Evolutionary conservation across 2,329 filamentous ascomycete genomes (phyloP), one percentile per base, ranked within the genome.

Genomic region (Ascochyta fabae): DNA sequence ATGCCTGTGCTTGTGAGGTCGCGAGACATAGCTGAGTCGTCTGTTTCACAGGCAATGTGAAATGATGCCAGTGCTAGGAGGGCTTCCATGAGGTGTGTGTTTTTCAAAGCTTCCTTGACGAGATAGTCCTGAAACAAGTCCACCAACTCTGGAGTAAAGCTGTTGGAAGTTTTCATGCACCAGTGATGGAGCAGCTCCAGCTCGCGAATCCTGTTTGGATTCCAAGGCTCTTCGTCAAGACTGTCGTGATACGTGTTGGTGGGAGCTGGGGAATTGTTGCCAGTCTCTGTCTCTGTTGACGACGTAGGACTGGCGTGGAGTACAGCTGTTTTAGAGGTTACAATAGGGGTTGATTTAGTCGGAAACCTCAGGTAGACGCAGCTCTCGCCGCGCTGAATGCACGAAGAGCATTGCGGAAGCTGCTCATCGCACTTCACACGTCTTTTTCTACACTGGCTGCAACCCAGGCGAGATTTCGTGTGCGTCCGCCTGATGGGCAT

Each of bases 81-180:
- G 29, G 60, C 58, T 15, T 61, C 53, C 58, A 63, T 61, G n/a
- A 63, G 50, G 34, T 61, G 60, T n/a, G 53, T 31, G 22, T 59
- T 51, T 16, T 54, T 52, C 12, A 53, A 33, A 7, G 58, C 60
- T 34, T 61, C 55, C 33, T 57, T 48, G 29, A 49, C 48, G 1
- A 61, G 42, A 31, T 61, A 53, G 26, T 59, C 52, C 33, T 60
- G 51, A 23, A 58, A 53, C 5, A 55, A 5, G 4, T 57, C 43
- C 12, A 48, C 47, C 26, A 51, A 33, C n/a, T 55, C 40, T 10
- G 42, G 36, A 6, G 55, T 54, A 40, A 61, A 61, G 40, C 54
- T 56, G 19, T 47, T 48, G 23, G 44, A 61, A 13, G 56, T 56
- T 2, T 39, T 48, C 31, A 55, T 38, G 40, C 59, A 59, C 59